Base-by-base conservation (phyloP, 371 early-diverging fungal genomes). In the Mortierella sp. region DNA sequence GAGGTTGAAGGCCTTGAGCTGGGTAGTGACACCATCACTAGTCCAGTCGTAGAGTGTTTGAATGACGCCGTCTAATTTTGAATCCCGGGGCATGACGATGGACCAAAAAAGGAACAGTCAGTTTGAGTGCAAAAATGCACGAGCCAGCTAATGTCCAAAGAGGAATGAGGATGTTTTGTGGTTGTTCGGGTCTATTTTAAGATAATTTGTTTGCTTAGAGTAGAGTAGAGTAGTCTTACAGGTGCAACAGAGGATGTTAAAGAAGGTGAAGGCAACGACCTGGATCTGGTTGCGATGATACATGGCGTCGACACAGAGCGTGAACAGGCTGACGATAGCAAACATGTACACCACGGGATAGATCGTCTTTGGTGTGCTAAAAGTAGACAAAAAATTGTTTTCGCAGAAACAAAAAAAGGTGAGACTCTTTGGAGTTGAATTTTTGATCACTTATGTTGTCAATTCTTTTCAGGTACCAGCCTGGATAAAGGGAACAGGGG, bases 201-300 rank as follows among this genome's bases (percentile, higher is more conserved):
- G 61, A 50, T 31, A 31, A 1, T n/a, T n/a, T n/a, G n/a, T n/a
- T n/a, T n/a, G n/a, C n/a, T n/a, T n/a, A n/a, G n/a, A n/a, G n/a
- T n/a, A n/a, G n/a, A n/a, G n/a, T n/a, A 8, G 6, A 31, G 4
- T 1, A 61, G 37, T 48, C 83, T 71, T 78, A 82, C 83, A 82
- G 34, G 66, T 52, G 24, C 45, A 74, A 55, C 83, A 82, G 26
- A 82, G 43, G 37, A 74, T 66, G 67, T 78, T 82, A 41, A 82
- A 82, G 44, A 82, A 45, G 1, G 78, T 82, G 26, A 77, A 69
- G 26, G 83, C 78, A 22, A 82, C 83, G 19, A 82, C 78, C n/a
- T 82, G 83, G 70, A 82, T 78, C 70, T 82, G 83, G 58, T 82
- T 82, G 52, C 75, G 78, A 61, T 77, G 74, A 55, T 64, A 71